Conservation (phyloP, 2,329 filamentous ascomycete genomes). For the Colletotrichum higginsianum region DNA sequence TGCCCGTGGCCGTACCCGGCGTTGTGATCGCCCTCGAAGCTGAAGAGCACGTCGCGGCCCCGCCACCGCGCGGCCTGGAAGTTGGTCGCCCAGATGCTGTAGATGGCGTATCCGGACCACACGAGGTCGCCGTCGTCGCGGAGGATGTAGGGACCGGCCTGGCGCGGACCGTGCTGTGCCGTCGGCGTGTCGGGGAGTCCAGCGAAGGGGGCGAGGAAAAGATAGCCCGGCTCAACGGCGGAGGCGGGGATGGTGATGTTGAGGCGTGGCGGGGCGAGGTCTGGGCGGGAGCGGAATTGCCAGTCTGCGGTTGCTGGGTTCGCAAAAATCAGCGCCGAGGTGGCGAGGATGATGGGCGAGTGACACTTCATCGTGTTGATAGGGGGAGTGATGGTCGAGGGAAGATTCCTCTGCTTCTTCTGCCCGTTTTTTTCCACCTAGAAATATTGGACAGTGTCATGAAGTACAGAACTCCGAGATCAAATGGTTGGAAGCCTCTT, state of each 20-base stretch:
- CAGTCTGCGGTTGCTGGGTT: constrained; percentile 36
- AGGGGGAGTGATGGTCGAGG: neutral
- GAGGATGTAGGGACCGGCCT: constrained; percentile 70
- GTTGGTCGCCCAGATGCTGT: constrained; percentile 67
- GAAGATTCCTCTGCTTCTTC: constrained; percentile 24
- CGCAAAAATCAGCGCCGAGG: constrained; percentile 3
- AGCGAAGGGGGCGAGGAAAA: constrained; percentile 60
- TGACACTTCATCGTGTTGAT: constrained; percentile 21
- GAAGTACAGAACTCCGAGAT: neutral
- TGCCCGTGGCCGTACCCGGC: constrained; percentile 67
- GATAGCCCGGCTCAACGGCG: constrained; percentile 58
- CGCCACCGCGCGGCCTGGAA: constrained; percentile 67
- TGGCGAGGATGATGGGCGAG: neutral
- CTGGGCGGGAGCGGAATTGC: constrained; percentile 45
- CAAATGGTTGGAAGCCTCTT: neutral
- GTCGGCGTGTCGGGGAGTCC: constrained; percentile 50
- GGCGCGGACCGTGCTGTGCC: constrained; percentile 62
- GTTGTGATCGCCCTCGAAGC: constrained; percentile 69
- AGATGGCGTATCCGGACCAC: constrained; percentile 70
- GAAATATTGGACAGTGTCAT: neutral
- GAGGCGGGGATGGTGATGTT: constrained; percentile 60
- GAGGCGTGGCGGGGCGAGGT: constrained; percentile 52
- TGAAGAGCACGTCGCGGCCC: constrained; percentile 66
- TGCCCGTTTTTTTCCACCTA: neutral
- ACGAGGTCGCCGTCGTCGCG: constrained; percentile 68